Evolutionary conservation across 2,329 filamentous ascomycete species (phyloP).

Genomic region (Penicillium sp.): DNA sequence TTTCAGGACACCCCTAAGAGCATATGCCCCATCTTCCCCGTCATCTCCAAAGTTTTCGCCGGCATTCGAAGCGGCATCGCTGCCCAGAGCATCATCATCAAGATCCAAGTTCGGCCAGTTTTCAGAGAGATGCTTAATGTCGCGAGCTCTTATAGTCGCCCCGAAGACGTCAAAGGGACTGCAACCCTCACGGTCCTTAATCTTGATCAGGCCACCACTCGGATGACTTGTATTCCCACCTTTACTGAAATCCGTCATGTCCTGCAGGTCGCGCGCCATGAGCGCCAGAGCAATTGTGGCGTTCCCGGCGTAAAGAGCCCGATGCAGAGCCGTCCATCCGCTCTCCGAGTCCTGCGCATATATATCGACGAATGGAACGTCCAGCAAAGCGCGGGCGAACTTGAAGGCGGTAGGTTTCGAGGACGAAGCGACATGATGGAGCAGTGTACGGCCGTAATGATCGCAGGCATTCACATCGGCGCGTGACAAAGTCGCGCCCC

Average conservation of each 20-base stretch:
- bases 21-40: slow-evolving; percentile 47
- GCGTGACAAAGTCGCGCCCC: slow-evolving; percentile 48
- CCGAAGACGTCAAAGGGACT: slow-evolving; percentile 93
- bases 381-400: slow-evolving; percentile 77
- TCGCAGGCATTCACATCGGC: slow-evolving; percentile 84
- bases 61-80: slow-evolving; percentile 29
- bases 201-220: slow-evolving; percentile 78
- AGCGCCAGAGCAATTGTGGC: slow-evolving; percentile 80
- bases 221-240: slow-evolving; percentile 57
- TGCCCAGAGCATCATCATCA: slow-evolving; percentile 45
- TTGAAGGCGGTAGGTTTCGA: slow-evolving; percentile 64
- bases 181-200: slow-evolving; percentile 92
- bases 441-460: slow-evolving; percentile 73
- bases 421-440: slow-evolving; percentile 82
- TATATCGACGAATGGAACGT: slow-evolving; percentile 79
- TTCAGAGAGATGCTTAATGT: slow-evolving; percentile 49
- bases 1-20: slow-evolving; percentile 29
- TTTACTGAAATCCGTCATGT: slow-evolving; percentile 62
- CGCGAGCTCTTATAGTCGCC: slow-evolving; percentile 77
- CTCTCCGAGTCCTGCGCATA: slow-evolving; percentile 87
- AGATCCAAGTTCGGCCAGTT: slow-evolving; percentile 39
- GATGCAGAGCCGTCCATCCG: slow-evolving; percentile 92
- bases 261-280: slow-evolving; percentile 71
- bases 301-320: slow-evolving; percentile 87
- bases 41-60: slow-evolving; percentile 47